These are phyloP conservation scores for Colletotrichum australisinense DNA, from an alignment of 2,329 filamentous ascomycete species.

Conservation along the genomic window DNA sequence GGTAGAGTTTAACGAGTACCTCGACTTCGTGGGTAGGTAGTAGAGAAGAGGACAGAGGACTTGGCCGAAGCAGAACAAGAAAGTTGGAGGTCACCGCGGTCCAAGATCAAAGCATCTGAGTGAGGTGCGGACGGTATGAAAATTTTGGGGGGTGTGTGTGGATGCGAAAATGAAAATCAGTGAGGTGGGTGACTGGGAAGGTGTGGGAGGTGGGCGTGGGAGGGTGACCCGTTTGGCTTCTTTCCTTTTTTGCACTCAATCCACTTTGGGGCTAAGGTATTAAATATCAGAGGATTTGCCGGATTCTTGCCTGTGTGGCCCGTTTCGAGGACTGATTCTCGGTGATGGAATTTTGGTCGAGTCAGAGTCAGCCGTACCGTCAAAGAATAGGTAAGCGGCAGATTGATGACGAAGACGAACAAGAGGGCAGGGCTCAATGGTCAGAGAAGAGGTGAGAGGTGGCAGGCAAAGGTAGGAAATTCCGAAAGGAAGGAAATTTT, in stretches of 20 bases:
- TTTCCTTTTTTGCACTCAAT: conserved; percentile 4
- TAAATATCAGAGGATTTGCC: conserved; percentile 28
- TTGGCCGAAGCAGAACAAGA: conserved; percentile 27
- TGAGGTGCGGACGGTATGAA: conserved; percentile 19
- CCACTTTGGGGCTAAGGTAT: conserved; percentile 25
- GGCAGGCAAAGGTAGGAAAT: conserved; percentile 10
- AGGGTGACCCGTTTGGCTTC: conserved; percentile 24
- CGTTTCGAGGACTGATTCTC: conserved; percentile 30
- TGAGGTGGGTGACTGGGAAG: conserved; percentile 5
- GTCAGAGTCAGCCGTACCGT: conserved; percentile 11
- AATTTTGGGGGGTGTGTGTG: conserved; percentile 16
- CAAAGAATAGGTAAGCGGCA: not conserved
- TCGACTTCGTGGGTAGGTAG: not conserved
- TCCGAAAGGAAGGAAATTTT: conserved; percentile 23
- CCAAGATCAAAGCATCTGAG: conserved; percentile 30
- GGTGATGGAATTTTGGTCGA: conserved; percentile 33
- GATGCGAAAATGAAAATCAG: not conserved
- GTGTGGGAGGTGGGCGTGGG: conserved; percentile 14
- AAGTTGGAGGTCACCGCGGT: conserved; percentile 31
- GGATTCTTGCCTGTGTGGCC: not conserved
- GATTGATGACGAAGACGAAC: not conserved
- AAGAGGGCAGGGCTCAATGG: conserved; percentile 37
- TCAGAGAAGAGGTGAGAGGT: not conserved
- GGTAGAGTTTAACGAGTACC: too few relatives aligned
- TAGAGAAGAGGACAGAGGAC: not conserved